A percentile compares a stretch with the other conserved stretches of the same genome.
Conservation (phyloP, 352 stramenopile species). For the Phytophthora capsici region DNA sequence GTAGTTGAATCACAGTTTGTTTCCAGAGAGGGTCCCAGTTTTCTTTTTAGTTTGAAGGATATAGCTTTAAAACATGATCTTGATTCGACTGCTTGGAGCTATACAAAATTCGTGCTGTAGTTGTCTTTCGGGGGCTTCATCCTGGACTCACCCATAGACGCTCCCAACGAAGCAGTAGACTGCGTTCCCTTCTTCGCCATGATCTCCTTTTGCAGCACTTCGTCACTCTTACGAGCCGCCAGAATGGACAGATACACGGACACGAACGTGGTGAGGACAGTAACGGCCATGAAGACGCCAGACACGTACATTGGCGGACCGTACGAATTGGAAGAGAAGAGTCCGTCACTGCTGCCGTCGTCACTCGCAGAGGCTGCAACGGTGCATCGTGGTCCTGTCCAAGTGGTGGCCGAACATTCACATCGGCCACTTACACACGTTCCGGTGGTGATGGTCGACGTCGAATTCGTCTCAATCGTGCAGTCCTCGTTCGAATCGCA, state of each 20-base stretch:
- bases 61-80: too few species aligned
- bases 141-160: constrained; percentile 21
- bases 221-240: constrained; percentile 18
- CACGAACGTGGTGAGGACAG: constrained; percentile 21
- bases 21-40: too few species aligned
- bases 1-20: too few species aligned
- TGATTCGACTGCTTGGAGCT: neutral
- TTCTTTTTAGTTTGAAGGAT: too few species aligned
- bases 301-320: constrained; percentile 40
- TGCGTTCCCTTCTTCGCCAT: constrained; percentile 23
- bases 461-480: constrained; percentile 41
- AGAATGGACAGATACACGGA: constrained; percentile 32
- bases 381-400: constrained; percentile 55
- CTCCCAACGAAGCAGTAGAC: constrained; percentile 9
- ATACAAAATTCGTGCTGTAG: constrained; percentile 56
- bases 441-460: constrained; percentile 32
- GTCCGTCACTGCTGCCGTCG: constrained; percentile 23
- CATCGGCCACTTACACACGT: constrained; percentile 42
- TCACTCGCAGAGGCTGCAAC: constrained; percentile 7
- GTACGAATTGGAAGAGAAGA: constrained; percentile 34
- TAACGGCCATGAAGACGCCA: constrained; percentile 17
- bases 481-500: constrained; percentile 65
- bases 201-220: constrained; percentile 22
- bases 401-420: constrained; percentile 38
- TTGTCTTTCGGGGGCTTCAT: constrained; percentile 34